Conservation (phyloP, 2,329 filamentous ascomycete species). For the Metarhizium anisopliae region DNA sequence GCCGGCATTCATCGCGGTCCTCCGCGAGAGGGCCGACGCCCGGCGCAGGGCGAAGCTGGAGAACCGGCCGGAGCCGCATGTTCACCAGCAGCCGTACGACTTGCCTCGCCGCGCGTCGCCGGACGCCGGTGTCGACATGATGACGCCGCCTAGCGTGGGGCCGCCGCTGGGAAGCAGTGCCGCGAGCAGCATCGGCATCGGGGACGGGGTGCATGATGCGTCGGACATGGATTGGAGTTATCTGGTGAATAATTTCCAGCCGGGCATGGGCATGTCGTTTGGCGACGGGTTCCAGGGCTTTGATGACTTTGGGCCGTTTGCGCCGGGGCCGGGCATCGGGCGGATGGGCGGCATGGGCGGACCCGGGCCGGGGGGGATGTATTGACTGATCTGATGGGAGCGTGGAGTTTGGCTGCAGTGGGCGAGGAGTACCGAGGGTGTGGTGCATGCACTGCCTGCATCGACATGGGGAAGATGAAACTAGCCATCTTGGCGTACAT, state of each 20-base stretch:
- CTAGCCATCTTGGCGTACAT: too few species aligned
- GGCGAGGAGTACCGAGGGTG: too few species aligned
- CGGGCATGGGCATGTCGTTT: conserved; percentile 20
- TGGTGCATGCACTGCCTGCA: too few species aligned
- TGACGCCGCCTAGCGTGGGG: conserved; percentile 18
- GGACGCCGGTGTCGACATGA: conserved; percentile 16
- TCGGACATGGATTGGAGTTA: conserved; percentile 41
- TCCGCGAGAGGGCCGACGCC: conserved; percentile 35
- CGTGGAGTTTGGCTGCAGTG: not conserved
- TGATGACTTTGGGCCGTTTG: conserved; percentile 16
- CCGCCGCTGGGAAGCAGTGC: conserved; percentile 5
- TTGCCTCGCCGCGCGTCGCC: conserved; percentile 1
- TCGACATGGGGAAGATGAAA: too few species aligned
- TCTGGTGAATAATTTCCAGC: conserved; percentile 32
- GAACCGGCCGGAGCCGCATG: conserved; percentile 16
- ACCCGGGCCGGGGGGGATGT: not conserved
- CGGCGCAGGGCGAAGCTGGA: conserved; percentile 20
- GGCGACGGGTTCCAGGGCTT: conserved; percentile 19
- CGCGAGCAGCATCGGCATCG: conserved; percentile 10
- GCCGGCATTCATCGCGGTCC: conserved; percentile 37
- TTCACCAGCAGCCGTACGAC: conserved; percentile 14
- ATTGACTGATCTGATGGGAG: not conserved
- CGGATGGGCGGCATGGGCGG: conserved; percentile 12
- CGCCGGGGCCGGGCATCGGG: conserved; percentile 8
- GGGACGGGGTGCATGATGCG: conserved; percentile 16